Percentiles rank a stretch among this genome's conserved stretches.
Conservation (phyloP, 1,284 basidiomycete species). For the Cutaneotrichosporon spelunceum region DNA sequence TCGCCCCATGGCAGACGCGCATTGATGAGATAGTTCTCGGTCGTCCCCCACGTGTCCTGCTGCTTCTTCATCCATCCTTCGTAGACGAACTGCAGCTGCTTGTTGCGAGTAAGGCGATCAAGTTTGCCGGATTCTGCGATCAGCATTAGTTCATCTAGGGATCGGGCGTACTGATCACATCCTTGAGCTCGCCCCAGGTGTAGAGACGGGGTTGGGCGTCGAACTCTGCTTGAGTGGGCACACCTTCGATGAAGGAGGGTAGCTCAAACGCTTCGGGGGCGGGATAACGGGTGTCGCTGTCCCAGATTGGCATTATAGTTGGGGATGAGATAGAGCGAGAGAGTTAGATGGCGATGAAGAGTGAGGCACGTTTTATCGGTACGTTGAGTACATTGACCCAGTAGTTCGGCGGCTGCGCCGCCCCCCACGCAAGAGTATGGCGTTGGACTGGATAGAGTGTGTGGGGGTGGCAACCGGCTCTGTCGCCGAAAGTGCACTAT, state of each 20-base stretch:
- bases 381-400: too few relatives aligned
- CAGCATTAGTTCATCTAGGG: not conserved
- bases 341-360: not conserved
- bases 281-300: conserved; percentile 40
- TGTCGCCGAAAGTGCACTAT: too few relatives aligned
- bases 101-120: conserved; percentile 41
- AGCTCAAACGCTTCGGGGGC: conserved; percentile 35
- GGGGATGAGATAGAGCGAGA: not conserved
- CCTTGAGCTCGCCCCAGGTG: conserved; percentile 50
- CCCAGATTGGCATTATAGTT: not conserved
- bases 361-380: too few relatives aligned
- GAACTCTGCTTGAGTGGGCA: conserved; percentile 45
- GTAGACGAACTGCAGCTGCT: conserved; percentile 43
- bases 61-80: conserved; percentile 42
- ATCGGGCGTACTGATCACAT: conserved; percentile 35
- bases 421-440: too few relatives aligned
- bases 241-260: conserved; percentile 33
- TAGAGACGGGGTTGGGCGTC: conserved; percentile 47
- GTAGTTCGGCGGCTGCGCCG: too few relatives aligned
- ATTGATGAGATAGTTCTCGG: conserved; percentile 44
- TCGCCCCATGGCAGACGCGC: conserved; percentile 42
- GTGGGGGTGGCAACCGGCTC: too few relatives aligned
- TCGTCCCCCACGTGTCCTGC: conserved; percentile 38
- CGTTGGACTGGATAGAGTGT: too few relatives aligned
- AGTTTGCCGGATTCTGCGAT: conserved; percentile 29